These are phyloP conservation scores for Setaria viridis DNA, from an alignment of 202 grass and related monocot genomes.

Conservation along the genomic window DNA sequence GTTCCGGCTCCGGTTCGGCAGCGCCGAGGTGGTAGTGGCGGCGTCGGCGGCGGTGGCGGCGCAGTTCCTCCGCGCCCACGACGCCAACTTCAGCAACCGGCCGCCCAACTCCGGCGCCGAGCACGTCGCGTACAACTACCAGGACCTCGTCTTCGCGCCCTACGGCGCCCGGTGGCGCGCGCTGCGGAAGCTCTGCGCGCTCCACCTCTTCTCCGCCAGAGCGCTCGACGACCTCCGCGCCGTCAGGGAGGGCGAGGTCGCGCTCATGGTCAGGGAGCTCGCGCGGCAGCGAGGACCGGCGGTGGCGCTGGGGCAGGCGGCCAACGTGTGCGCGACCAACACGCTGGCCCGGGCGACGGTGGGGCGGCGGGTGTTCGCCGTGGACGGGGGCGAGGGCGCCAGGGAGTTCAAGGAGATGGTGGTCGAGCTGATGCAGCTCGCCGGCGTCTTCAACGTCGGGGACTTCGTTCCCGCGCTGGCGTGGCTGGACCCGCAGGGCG, in stretches of 20 bases:
- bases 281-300: background rate
- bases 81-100: background rate
- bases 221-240: background rate
- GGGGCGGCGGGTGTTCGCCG: background rate
- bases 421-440: background rate
- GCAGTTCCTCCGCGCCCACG: background rate
- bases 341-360: background rate
- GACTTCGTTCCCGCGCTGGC: constrained; percentile 7
- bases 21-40: background rate
- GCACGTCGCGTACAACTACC: constrained; percentile 19
- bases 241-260: background rate
- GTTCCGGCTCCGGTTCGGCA: background rate
- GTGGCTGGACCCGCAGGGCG: background rate
- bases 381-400: background rate
- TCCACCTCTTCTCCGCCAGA: background rate
- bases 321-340: background rate
- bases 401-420: constrained; percentile 19
- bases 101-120: constrained; percentile 6
- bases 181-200: background rate
- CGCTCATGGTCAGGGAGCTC: background rate
- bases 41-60: background rate
- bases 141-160: constrained; percentile 16
- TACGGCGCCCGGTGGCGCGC: background rate
- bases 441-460: constrained; percentile 10
- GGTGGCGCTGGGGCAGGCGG: background rate